Conservation (phyloP, 805 yeast species). For the Metschnikowia lachancei region DNA sequence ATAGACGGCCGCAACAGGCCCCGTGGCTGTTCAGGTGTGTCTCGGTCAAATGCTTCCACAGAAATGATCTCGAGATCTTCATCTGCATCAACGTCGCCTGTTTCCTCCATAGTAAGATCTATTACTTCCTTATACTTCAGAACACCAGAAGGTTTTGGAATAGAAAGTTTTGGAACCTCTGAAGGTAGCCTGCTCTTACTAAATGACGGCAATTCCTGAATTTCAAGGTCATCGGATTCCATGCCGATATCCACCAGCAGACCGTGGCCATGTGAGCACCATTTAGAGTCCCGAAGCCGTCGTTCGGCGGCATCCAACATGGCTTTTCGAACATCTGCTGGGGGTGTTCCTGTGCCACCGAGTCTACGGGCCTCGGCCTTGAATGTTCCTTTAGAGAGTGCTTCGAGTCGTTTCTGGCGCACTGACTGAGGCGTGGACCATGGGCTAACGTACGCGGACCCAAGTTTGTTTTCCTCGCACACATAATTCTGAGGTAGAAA, state of each 20-base stretch:
- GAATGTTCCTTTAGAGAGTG: slow-evolving; percentile 38
- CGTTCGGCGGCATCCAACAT: slow-evolving; percentile 63
- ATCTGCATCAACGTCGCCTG: slow-evolving; percentile 16
- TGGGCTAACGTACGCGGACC: slow-evolving; percentile 27
- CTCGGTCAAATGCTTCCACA: slow-evolving; percentile 14
- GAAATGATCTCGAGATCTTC: slow-evolving; percentile 18
- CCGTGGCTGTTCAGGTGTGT: background rate
- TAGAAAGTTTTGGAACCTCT: background rate
- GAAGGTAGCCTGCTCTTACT: background rate
- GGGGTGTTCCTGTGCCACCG: slow-evolving; percentile 18
- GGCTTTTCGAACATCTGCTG: slow-evolving; percentile 38
- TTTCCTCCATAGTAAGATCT: slow-evolving; percentile 17
- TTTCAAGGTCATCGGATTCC: slow-evolving; percentile 38
- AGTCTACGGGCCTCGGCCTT: slow-evolving; percentile 40
- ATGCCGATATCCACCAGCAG: background rate
- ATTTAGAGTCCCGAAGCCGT: slow-evolving; percentile 50
- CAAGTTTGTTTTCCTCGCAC: slow-evolving; percentile 48
- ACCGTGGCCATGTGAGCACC: slow-evolving; percentile 34
- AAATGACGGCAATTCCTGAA: slow-evolving; percentile 37
- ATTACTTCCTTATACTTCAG: slow-evolving; percentile 12
- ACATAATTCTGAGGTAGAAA: slow-evolving; percentile 46
- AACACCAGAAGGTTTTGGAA: too few relatives aligned
- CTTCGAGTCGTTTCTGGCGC: slow-evolving; percentile 42
- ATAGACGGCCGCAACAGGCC: slow-evolving; percentile 5
- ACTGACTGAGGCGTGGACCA: slow-evolving; percentile 12